Percentiles rank a stretch among this genome's conserved stretches.
phyloP scores from a whole-genome alignment of 345 rosid genomes.

The Lepidium aucheri region DNA sequence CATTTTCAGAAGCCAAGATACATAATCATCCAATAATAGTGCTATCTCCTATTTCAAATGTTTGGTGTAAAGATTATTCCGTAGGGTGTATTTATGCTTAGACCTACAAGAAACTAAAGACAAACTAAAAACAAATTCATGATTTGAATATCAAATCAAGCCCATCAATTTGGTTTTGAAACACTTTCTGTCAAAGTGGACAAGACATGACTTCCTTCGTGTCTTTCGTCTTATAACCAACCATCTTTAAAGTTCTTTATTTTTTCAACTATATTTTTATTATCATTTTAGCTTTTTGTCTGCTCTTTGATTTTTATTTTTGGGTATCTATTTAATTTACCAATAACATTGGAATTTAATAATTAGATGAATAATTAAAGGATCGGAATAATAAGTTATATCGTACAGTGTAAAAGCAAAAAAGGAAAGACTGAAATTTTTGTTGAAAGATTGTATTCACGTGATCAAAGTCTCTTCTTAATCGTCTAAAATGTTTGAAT shows the following conservation, averaged over 20 bases:
- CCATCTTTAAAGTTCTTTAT: slow-evolving; percentile 13
- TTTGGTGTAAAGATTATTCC: slow-evolving; percentile 12
- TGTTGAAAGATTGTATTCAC: not conserved
- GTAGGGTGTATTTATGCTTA: slow-evolving; percentile 21
- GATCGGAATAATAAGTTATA: slow-evolving; percentile 14
- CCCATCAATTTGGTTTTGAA: slow-evolving; percentile 27
- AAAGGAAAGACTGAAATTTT: not conserved
- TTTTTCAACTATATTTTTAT: not conserved
- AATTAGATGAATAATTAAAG: slow-evolving; percentile 12
- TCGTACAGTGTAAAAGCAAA: slow-evolving; percentile 1
- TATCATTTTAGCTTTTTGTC: not conserved
- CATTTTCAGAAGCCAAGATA: not conserved
- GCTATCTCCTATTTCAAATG: not conserved
- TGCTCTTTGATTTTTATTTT: slow-evolving; percentile 2
- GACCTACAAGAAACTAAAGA: slow-evolving; percentile 24
- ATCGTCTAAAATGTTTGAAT: not conserved
- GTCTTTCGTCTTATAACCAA: slow-evolving; percentile 23
- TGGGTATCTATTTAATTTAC: not conserved
- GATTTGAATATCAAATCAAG: slow-evolving; percentile 23
- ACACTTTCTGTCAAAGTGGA: slow-evolving; percentile 25
- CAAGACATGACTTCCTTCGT: slow-evolving; percentile 22
- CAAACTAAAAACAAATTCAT: slow-evolving; percentile 18
- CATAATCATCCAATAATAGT: slow-evolving; percentile 11
- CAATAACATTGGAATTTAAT: slow-evolving; percentile 1
- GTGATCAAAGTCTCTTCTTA: not conserved